Conservation (phyloP, 495 filamentous ascomycete genomes). For the Penicillium waksmanii region DNA sequence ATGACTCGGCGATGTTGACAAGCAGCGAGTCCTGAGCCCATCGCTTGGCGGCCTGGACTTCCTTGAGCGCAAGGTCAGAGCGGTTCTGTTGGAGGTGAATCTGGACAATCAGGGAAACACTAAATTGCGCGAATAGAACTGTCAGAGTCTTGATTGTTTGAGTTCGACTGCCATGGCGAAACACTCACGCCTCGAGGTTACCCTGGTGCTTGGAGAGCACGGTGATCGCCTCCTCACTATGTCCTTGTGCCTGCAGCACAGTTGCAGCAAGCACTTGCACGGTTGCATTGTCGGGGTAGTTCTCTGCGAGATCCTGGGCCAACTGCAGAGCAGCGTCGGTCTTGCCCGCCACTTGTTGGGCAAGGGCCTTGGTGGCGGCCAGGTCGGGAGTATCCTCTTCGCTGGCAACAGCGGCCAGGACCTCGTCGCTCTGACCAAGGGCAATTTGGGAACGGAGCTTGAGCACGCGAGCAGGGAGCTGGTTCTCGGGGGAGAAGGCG, state of each 20-base stretch:
- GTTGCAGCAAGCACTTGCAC: slow-evolving; percentile 82
- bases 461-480: slow-evolving; percentile 76
- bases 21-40: slow-evolving; percentile 96
- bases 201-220: slow-evolving; percentile 83
- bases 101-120: slow-evolving; percentile 78
- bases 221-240: slow-evolving; percentile 80
- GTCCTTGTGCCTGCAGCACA: slow-evolving; percentile 74
- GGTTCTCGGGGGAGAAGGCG: slow-evolving; percentile 75
- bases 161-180: slow-evolving; percentile 4
- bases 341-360: slow-evolving; percentile 65
- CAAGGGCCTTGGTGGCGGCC: slow-evolving; percentile 75
- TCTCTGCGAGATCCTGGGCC: slow-evolving; percentile 66
- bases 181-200: slow-evolving; percentile 75
- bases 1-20: slow-evolving; percentile 93
- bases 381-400: slow-evolving; percentile 71
- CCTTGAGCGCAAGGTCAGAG: slow-evolving; percentile 85
- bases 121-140: slow-evolving; percentile 19
- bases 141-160: slow-evolving; percentile 7
- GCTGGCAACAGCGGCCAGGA: slow-evolving; percentile 66
- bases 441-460: slow-evolving; percentile 81
- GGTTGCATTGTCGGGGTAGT: slow-evolving; percentile 70
- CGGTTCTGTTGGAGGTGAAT: slow-evolving; percentile 92
- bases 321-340: slow-evolving; percentile 61
- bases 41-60: slow-evolving; percentile 83
- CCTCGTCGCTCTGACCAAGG: slow-evolving; percentile 73